Percentiles rank a stretch among this genome's conserved stretches.
Evolutionary conservation across 2,329 filamentous ascomycete genomes (phyloP).

Genomic region (Calonectria leucothoes): DNA sequence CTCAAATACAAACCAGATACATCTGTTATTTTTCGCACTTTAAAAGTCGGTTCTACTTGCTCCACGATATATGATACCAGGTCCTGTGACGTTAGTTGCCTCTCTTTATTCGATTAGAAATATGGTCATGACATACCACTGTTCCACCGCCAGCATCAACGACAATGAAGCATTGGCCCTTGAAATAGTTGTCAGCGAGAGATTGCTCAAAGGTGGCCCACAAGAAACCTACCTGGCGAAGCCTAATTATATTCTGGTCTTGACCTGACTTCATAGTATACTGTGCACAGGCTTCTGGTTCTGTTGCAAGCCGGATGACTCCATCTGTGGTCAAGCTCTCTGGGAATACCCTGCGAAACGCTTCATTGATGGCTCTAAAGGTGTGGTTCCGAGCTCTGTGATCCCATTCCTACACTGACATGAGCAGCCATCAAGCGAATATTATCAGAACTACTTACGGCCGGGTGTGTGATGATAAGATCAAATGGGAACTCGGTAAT

Average conservation of each 20-base stretch:
- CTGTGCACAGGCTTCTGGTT: conserved; percentile 28
- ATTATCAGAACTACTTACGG: neutral
- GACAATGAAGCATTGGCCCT: conserved; percentile 28
- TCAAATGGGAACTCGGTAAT: conserved; percentile 23
- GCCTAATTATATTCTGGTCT: neutral
- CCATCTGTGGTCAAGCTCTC: neutral
- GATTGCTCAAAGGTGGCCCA: neutral
- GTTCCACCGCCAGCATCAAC: conserved; percentile 30
- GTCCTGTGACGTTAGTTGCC: conserved; percentile 3
- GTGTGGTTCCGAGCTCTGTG: conserved; percentile 23
- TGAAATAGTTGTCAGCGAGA: neutral
- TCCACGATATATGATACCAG: conserved; percentile 22
- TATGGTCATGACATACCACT: conserved; percentile 17
- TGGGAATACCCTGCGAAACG: conserved; percentile 16
- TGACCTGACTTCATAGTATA: conserved; percentile 18
- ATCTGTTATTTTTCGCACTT: conserved; percentile 11
- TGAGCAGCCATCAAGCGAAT: neutral
- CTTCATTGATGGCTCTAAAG: conserved; percentile 23
- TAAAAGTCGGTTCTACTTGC: conserved; percentile 12
- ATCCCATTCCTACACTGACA: conserved; percentile 18
- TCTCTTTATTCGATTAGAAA: neutral
- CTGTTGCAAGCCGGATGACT: conserved; percentile 11
- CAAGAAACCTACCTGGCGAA: neutral
- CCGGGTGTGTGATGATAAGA: conserved; percentile 25
- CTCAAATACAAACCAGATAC: neutral